Evolutionary conservation across 805 yeast species (phyloP).

Genomic region (Dipodascopsis tothii): DNA sequence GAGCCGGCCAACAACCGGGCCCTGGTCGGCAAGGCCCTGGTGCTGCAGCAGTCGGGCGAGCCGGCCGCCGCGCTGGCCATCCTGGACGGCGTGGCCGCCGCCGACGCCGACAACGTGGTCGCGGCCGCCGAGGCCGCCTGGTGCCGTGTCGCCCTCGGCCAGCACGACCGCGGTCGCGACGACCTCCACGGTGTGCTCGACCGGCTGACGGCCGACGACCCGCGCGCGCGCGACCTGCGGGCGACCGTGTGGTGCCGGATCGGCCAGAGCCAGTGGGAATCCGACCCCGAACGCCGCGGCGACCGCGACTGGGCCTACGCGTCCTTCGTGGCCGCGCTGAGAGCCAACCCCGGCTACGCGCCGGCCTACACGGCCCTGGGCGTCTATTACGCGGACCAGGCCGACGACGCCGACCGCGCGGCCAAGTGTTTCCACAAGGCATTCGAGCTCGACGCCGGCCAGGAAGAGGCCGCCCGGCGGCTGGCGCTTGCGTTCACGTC

Average conservation of each 20-base stretch:
- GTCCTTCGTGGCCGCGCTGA: slow-evolving; percentile 49
- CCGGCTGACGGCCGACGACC: slow-evolving; percentile 43
- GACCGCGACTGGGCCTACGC: slow-evolving; percentile 47
- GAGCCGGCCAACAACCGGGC: slow-evolving; percentile 51
- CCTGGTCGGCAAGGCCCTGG: slow-evolving; percentile 72
- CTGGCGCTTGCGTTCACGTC: slow-evolving; percentile 64
- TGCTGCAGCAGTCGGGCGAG: slow-evolving; percentile 59
- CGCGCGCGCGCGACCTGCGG: slow-evolving; percentile 46
- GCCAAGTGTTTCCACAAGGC: slow-evolving; percentile 84
- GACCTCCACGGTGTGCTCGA: slow-evolving; percentile 42
- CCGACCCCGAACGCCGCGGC: slow-evolving; percentile 10
- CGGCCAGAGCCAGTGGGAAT: slow-evolving; percentile 52
- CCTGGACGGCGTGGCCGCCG: slow-evolving; percentile 44
- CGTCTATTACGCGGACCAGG: slow-evolving; percentile 52
- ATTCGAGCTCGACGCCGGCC: slow-evolving; percentile 74
- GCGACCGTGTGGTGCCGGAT: slow-evolving; percentile 65
- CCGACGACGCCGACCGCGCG: slow-evolving; percentile 58
- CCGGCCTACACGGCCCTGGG: slow-evolving; percentile 82
- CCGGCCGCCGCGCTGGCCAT: slow-evolving; percentile 47
- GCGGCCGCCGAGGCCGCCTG: slow-evolving; percentile 70
- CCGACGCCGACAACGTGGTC: slow-evolving; percentile 46
- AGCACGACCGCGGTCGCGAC: slow-evolving; percentile 45
- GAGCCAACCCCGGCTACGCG: slow-evolving; percentile 57
- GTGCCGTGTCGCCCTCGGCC: slow-evolving; percentile 57
- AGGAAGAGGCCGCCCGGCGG: slow-evolving; percentile 63